phyloP scores from a whole-genome alignment of 768 basidiomycete genomes.

The Astraeus odoratus region DNA sequence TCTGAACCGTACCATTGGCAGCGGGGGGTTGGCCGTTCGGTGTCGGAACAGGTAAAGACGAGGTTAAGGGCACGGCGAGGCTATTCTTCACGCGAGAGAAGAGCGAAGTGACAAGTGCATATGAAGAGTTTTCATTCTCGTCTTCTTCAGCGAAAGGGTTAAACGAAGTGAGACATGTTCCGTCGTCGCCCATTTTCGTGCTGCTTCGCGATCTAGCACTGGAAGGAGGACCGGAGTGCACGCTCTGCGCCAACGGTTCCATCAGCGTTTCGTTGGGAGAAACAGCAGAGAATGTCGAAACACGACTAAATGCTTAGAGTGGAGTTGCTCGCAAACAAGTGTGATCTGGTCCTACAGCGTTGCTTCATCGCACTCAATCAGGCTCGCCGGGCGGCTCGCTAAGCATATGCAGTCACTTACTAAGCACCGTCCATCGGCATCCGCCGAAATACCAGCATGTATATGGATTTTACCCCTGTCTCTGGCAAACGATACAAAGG shows the following conservation, averaged over 20 bases:
- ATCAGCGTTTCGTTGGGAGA: constrained; percentile 13
- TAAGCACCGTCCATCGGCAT: no score
- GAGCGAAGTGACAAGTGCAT: constrained; percentile 74
- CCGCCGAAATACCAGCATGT: no score
- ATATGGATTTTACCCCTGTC: no score
- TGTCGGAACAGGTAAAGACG: constrained; percentile 35
- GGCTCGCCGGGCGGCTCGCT: no score
- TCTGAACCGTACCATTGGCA: constrained; percentile 36
- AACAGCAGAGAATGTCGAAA: no score
- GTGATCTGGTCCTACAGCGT: no score
- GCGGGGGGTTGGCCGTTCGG: constrained; percentile 26
- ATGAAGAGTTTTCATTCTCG: constrained; percentile 83
- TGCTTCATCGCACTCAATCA: no score
- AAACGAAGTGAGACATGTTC: constrained; percentile 74
- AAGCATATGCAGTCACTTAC: no score
- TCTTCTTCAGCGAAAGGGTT: constrained; percentile 93
- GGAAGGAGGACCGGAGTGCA: constrained; percentile 37
- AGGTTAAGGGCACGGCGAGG: constrained; percentile 58
- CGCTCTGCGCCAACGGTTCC: constrained; percentile 30
- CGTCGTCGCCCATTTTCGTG: constrained; percentile 51
- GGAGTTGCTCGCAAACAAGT: no score
- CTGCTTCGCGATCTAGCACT: constrained; percentile 49
- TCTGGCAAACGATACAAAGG: no score
- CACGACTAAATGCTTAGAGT: no score
- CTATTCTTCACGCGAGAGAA: constrained; percentile 79